phyloP scores from a whole-genome alignment of 1,139 yeast species.

The Ogataea hybrid region DNA sequence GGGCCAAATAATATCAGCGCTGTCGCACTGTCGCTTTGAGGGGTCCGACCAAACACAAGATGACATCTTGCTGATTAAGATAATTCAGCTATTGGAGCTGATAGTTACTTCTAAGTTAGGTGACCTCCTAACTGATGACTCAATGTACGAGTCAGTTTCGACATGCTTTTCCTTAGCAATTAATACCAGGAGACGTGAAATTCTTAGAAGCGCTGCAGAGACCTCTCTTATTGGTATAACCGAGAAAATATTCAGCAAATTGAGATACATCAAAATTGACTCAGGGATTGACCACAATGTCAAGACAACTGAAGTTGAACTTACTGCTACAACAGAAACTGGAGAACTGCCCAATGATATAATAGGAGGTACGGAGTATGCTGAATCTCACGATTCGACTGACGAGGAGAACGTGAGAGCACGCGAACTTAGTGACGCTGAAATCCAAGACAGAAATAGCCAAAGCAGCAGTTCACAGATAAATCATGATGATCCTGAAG shows the following conservation, averaged over 20 bases:
- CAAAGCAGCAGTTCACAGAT: background rate
- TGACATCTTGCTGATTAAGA: slow-evolving; percentile 85
- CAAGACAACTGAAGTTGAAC: slow-evolving; percentile 27
- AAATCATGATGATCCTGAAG: no score
- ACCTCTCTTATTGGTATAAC: slow-evolving; percentile 75
- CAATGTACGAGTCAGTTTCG: slow-evolving; percentile 84
- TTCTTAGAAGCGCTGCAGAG: slow-evolving; percentile 86
- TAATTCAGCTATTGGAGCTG: slow-evolving; percentile 69
- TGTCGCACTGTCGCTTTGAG: slow-evolving; percentile 94
- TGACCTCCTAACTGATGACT: slow-evolving; percentile 68
- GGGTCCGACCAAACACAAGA: slow-evolving; percentile 93
- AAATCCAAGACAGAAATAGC: no score
- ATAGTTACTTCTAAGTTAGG: slow-evolving; percentile 68
- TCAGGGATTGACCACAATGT: slow-evolving; percentile 31
- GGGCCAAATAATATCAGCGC: slow-evolving; percentile 65
- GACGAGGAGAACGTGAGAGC: no score
- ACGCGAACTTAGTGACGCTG: no score
- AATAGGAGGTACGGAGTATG: slow-evolving; percentile 30
- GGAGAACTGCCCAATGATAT: slow-evolving; percentile 31
- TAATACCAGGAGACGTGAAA: slow-evolving; percentile 88
- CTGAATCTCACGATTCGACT: no score
- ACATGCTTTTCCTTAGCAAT: slow-evolving; percentile 92
- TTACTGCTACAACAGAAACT: slow-evolving; percentile 22
- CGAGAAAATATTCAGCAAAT: slow-evolving; percentile 60
- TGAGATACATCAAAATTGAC: slow-evolving; percentile 58